A percentile compares a stretch with the other conserved stretches of the same genome.
Evolutionary conservation across 345 rosid species (phyloP).

Genomic region (Hibiscus trionum): DNA sequence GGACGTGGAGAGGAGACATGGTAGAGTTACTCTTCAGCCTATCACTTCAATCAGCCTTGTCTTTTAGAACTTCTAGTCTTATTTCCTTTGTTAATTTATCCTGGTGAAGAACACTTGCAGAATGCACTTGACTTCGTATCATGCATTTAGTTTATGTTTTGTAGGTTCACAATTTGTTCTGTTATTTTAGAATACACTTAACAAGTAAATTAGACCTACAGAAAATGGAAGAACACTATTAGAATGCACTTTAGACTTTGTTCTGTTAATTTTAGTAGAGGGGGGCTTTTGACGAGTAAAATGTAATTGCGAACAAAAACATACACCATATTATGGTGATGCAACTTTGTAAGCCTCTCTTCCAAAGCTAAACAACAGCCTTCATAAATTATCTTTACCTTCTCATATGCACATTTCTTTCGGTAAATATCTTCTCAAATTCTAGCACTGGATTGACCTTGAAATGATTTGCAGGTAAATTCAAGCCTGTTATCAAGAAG

Average conservation of each 20-base stretch:
- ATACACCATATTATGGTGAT: neutral
- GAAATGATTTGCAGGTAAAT: constrained; percentile 52
- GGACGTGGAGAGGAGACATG: constrained; percentile 99
- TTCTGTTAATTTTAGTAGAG: too few relatives aligned
- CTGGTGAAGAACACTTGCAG: neutral
- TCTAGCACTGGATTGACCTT: neutral
- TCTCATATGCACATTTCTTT: neutral
- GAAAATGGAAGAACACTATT: too few relatives aligned
- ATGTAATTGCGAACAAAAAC: neutral
- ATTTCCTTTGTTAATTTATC: neutral
- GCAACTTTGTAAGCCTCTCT: neutral
- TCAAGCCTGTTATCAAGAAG: constrained; percentile 98
- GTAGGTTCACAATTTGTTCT: too few relatives aligned
- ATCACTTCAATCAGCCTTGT: neutral
- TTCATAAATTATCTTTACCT: neutral
- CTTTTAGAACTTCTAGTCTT: neutral
- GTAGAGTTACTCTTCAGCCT: constrained; percentile 23
- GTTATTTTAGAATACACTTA: too few relatives aligned
- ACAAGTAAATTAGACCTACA: too few relatives aligned
- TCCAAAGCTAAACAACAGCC: neutral
- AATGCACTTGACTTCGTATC: neutral
- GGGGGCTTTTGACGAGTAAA: neutral
- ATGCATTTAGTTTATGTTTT: neutral
- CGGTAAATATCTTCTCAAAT: neutral
- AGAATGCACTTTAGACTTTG: too few relatives aligned